Conservation (phyloP, 2,329 filamentous ascomycete genomes). For the Tricladium varicosporioides region DNA sequence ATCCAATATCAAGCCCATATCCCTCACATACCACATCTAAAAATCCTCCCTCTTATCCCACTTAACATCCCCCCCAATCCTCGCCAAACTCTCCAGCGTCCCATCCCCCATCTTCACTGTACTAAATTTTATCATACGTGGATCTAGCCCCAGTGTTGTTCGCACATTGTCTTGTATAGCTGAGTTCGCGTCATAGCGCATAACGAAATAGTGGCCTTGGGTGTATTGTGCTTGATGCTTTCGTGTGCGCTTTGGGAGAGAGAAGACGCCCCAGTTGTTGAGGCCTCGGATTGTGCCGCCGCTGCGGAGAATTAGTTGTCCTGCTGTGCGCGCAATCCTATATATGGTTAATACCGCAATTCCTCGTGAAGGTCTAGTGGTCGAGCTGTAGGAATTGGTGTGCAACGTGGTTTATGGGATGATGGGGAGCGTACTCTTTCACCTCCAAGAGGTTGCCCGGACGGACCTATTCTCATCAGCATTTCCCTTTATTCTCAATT, state of each 20-base stretch:
- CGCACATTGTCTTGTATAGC: constrained; percentile 72
- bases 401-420: neutral
- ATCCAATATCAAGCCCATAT: no score
- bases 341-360: constrained; percentile 7
- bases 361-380: neutral
- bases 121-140: constrained; percentile 82
- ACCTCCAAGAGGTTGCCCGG: constrained; percentile 87
- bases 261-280: constrained; percentile 92
- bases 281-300: constrained; percentile 90
- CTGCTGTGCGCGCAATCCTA: constrained; percentile 85
- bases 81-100: constrained; percentile 48
- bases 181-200: constrained; percentile 86
- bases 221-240: constrained; percentile 82
- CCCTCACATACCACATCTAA: neutral
- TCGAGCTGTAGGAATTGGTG: neutral
- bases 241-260: constrained; percentile 75
- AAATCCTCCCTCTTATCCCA: constrained; percentile 28
- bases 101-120: constrained; percentile 81
- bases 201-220: constrained; percentile 92
- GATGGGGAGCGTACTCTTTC: constrained; percentile 70
- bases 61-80: constrained; percentile 30
- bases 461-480: constrained; percentile 66
- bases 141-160: constrained; percentile 77
- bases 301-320: constrained; percentile 75
- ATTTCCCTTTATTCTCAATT: neutral